Conservation (phyloP, 495 filamentous ascomycete genomes). For the Penicillium simplicissimum region DNA sequence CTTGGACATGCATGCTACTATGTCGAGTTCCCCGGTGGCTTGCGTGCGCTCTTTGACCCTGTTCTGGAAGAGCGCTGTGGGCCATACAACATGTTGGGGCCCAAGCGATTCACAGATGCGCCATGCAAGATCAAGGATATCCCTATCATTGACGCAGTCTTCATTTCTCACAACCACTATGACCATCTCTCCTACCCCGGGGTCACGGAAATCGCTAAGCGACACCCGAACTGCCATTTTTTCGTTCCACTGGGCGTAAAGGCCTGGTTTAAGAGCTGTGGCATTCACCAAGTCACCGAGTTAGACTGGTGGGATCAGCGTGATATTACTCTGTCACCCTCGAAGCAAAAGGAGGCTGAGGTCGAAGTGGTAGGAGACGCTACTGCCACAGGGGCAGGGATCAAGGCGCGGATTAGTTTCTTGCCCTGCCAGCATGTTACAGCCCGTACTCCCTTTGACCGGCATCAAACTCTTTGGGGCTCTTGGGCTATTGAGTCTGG, state of each 20-base stretch:
- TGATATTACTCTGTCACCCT: slow-evolving; percentile 63
- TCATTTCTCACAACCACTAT: slow-evolving; percentile 94
- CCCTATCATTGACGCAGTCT: slow-evolving; percentile 80
- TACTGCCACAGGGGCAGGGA: slow-evolving; percentile 39
- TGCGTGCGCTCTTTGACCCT: slow-evolving; percentile 92
- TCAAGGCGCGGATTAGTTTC: slow-evolving; percentile 75
- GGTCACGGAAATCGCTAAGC: slow-evolving; percentile 66
- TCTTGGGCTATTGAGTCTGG: slow-evolving; percentile 82
- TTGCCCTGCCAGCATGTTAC: slow-evolving; percentile 86
- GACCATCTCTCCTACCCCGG: slow-evolving; percentile 84
- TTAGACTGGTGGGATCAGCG: slow-evolving; percentile 95
- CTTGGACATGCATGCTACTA: slow-evolving; percentile 94
- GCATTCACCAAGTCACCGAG: slow-evolving; percentile 76
- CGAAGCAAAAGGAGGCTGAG: slow-evolving; percentile 18
- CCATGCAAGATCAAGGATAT: slow-evolving; percentile 80
- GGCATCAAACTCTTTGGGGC: slow-evolving; percentile 76
- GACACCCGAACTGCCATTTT: slow-evolving; percentile 80
- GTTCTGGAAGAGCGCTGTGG: slow-evolving; percentile 89
- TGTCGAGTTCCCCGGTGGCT: slow-evolving; percentile 84
- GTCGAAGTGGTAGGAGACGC: slow-evolving; percentile 33
- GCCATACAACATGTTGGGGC: slow-evolving; percentile 69
- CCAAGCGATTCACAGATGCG: slow-evolving; percentile 77
- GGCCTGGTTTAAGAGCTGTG: slow-evolving; percentile 73
- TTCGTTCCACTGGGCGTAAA: slow-evolving; percentile 89
- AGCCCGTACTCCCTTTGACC: slow-evolving; percentile 68